These are phyloP conservation scores for Calocybe gangraenosa DNA, from an alignment of 768 basidiomycete species.

Conservation along the genomic window DNA sequence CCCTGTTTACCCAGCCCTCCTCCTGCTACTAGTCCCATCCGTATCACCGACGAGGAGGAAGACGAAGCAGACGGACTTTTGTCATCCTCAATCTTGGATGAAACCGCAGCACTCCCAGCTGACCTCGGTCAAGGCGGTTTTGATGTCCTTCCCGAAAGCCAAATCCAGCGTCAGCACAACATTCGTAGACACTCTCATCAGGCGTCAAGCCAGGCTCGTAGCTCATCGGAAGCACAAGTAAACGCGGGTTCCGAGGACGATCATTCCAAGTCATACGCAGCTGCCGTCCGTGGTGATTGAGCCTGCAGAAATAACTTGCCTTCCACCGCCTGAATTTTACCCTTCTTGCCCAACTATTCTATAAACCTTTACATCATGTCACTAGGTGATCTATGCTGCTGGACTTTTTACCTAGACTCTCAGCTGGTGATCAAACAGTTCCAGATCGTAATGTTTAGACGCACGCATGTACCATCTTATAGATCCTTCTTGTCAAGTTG, in stretches of 20 bases:
- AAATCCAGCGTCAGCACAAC: slow-evolving; percentile 7
- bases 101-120: slow-evolving; percentile 78
- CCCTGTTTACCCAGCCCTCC: slow-evolving; percentile 54
- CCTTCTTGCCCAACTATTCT: neutral
- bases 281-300: neutral
- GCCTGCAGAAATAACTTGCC: no score
- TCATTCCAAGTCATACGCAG: neutral
- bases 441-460: neutral
- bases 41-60: slow-evolving; percentile 48
- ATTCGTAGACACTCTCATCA: no score
- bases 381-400: neutral
- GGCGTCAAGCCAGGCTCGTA: no score
- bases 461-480: neutral
- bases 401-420: neutral
- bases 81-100: slow-evolving; percentile 49
- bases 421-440: neutral
- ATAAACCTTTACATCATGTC: neutral
- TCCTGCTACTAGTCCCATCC: slow-evolving; percentile 23
- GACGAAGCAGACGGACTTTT: slow-evolving; percentile 58
- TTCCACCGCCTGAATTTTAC: neutral
- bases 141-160: slow-evolving; percentile 67
- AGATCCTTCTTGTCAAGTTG: neutral
- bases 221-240: no score
- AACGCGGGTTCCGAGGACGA: neutral
- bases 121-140: slow-evolving; percentile 81